Base-by-base conservation (phyloP, 306 rosid genomes). In the Pyrus bretschneideri region DNA sequence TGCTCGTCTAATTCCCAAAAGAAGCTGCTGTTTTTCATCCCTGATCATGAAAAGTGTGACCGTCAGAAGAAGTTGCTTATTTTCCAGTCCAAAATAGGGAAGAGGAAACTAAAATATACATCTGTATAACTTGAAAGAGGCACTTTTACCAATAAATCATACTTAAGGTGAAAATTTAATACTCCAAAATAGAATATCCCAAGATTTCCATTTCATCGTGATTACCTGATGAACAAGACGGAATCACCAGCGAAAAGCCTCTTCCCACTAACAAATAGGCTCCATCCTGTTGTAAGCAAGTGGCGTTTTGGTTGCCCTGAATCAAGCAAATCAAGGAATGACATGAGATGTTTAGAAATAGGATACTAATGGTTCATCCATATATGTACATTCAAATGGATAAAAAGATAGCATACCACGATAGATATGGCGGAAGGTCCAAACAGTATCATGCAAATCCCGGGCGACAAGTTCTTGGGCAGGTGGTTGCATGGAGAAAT, bases 251-350 rank as follows among this genome's bases (percentile, higher is more conserved):
- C 96, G 31, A 88, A 89, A 54, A 95, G 96, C 85, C 91, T 91
- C 84, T 95, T 95, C 71, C 97, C 97, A 52, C 96, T 87, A 65
- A 95, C 95, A 81, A 95, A 95, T 31, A 95, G 83, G 78, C 99
- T 95, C 99, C 99, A 95, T 21, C 99, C 99, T 2, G 99, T 95
- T 5, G 99, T 95, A 74, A 95, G 96, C 85, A 95, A 86, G 86
- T 95, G 99, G 5, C 99, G 96, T 64, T 95, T 95, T 11, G 99
- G 99, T 90, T 95, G 97, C 59, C 99, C 99, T 95, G 73, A 77
- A 73, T 9, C n/a, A 77, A 11, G 73, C 22, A 76, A 42, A 68
- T 19, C 35, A 72, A 21, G 51, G 38, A 59, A 55, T 33, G 23
- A 72, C 5, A 15, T 49, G 6, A 77, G 58, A 61, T 21, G 40